A percentile compares a stretch with the other conserved stretches of the same genome.
These are phyloP conservation scores for Fusarium pininemorale DNA, from an alignment of 2,329 filamentous ascomycete genomes.

Conservation along the genomic window DNA sequence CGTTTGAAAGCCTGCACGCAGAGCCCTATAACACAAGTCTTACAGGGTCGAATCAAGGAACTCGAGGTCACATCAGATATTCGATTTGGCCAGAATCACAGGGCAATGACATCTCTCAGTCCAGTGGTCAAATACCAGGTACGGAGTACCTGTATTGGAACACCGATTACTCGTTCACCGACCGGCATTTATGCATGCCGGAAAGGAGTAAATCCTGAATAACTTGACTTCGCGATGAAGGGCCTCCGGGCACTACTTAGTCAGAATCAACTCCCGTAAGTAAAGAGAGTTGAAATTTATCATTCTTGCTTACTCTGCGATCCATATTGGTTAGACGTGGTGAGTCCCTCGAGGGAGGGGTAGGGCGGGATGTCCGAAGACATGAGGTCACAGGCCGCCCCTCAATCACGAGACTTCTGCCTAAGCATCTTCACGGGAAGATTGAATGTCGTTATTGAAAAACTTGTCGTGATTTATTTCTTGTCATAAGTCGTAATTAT, in stretches of 20 bases:
- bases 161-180: background rate
- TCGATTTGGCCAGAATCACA: background rate
- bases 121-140: background rate
- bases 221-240: background rate
- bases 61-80: background rate
- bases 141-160: background rate
- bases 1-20: background rate
- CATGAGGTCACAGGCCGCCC: slow-evolving; percentile 24
- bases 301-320: background rate
- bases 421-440: background rate
- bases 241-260: background rate
- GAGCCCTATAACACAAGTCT: background rate
- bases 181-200: background rate
- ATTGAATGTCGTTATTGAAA: background rate
- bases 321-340: background rate
- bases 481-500: slow-evolving; percentile 35
- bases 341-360: background rate
- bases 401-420: background rate
- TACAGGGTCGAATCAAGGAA: background rate
- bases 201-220: background rate
- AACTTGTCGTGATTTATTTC: slow-evolving; percentile 20
- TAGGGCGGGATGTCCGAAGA: background rate
- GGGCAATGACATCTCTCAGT: background rate
- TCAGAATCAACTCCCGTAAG: background rate
- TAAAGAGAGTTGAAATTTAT: background rate